Evolutionary conservation across 768 basidiomycete species (phyloP), one percentile per base, ranked within the genome.

Genomic region (Macrocybe gigantea): DNA sequence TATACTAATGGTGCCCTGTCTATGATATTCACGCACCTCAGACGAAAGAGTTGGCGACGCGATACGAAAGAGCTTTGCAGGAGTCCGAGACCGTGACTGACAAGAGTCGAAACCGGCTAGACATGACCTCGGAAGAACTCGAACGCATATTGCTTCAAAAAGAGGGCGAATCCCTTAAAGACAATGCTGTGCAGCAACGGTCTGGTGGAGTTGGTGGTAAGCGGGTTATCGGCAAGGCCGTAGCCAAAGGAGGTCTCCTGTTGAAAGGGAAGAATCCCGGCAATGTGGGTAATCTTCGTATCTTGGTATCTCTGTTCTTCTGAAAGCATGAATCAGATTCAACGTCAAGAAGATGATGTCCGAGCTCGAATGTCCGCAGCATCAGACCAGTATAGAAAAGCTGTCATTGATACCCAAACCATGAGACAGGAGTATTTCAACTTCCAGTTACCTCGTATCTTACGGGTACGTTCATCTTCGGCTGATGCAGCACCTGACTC

Each of bases 351-450:
- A 64, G 96, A 98, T 56, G 96, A 98, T 62, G 82, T 95, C 43
- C 75, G 96, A 48, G 71, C 79, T 31, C 77, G 94, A 54, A 83
- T 98, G 75, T 93, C 91, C 6, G 70, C 72, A 40, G 82, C 88
- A 7, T 92, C 90, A 22, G 95, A 97, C 61, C 79, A 82, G 32
- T 98, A 93, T 60, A 76, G 92, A 48, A 94, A 96, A 66, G 84
- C 91, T 1, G 85, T 96, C 31, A 80, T 79, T 10, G 93, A 97
- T 53, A 91, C 88, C 9, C 93, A 97, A 63, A 71, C 82, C 5
- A 82, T 91, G 70, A 78, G 94, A 52, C 94, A 97, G 64, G 96
- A 99, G 61, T 98, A 97, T 64, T 99, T 96, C 67, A 95, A 97
- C 64, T 88, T 95, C 60, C 95, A 97, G 59, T 70, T 97, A 36